Percentiles rank a stretch among this genome's conserved stretches.
Evolutionary conservation across 441 rosid species (phyloP).

Genomic region (Corymbia citriodora): DNA sequence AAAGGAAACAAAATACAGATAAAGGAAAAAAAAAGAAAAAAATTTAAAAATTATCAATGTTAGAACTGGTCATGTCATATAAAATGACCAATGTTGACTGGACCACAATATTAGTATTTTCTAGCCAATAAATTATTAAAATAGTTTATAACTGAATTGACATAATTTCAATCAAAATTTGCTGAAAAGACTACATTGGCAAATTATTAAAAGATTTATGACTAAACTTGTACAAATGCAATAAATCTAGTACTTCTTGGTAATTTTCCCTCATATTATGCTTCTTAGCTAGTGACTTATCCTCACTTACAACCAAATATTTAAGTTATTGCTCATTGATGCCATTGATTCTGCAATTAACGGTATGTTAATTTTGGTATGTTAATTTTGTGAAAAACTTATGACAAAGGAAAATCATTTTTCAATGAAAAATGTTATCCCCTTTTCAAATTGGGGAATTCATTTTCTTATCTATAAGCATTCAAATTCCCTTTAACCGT

Average conservation of each 20-base stretch:
- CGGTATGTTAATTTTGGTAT: fast-evolving
- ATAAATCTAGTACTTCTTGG: fast-evolving
- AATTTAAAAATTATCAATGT: too few species aligned
- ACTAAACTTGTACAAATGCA: fast-evolving
- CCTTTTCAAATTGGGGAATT: not conserved
- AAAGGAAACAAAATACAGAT: not conserved
- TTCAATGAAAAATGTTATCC: fast-evolving
- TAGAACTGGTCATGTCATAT: not conserved
- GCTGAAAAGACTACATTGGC: fast-evolving
- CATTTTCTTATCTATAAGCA: not conserved
- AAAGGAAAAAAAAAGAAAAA: too few species aligned
- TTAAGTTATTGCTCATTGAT: not conserved
- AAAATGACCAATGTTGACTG: too few species aligned
- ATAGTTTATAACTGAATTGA: fast-evolving
- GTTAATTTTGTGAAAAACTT: fast-evolving
- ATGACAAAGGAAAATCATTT: not conserved
- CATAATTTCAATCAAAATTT: not conserved
- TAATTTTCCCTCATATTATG: not conserved
- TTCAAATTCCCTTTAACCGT: fast-evolving
- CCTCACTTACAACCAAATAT: not conserved
- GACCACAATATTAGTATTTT: too few species aligned
- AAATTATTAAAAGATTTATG: too few species aligned
- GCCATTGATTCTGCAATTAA: not conserved
- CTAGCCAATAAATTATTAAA: fast-evolving
- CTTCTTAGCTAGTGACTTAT: not conserved